Conservation (phyloP, 768 basidiomycete genomes). For the Tulasnella sp. region DNA sequence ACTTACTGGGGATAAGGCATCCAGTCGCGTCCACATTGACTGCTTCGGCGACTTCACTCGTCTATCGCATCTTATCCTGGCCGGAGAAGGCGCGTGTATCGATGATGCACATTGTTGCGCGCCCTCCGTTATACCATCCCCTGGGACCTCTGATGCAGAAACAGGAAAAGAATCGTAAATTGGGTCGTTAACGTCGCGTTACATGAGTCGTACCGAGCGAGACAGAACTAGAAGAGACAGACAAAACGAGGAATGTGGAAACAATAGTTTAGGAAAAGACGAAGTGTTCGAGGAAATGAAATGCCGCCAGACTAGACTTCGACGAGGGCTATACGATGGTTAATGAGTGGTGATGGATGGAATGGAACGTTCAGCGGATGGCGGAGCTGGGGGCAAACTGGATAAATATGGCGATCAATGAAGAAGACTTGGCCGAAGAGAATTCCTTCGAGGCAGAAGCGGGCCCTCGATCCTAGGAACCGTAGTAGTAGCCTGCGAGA, state of each 20-base stretch:
- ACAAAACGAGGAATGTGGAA: slow-evolving; percentile 4
- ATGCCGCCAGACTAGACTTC: slow-evolving; percentile 11
- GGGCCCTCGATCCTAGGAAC: neutral
- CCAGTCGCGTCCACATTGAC: neutral
- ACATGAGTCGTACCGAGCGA: slow-evolving; percentile 1
- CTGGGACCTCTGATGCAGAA: neutral
- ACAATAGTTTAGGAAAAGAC: neutral
- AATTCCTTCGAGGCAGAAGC: neutral
- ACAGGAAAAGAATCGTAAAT: slow-evolving; percentile 7
- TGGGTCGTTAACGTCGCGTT: slow-evolving; percentile 3
- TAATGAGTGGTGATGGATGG: neutral
- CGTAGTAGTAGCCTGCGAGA: slow-evolving; percentile 45
- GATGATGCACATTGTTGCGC: neutral
- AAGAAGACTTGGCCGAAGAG: neutral
- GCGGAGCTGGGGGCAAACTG: neutral
- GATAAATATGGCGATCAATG: slow-evolving; percentile 5
- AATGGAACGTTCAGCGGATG: neutral
- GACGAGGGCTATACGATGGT: neutral
- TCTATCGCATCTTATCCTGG: slow-evolving; percentile 3
- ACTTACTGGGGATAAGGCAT: slow-evolving; percentile 7
- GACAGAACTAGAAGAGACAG: slow-evolving; percentile 11
- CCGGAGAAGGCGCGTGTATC: neutral
- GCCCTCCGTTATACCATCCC: neutral
- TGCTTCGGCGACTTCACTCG: slow-evolving; percentile 2
- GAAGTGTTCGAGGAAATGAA: slow-evolving; percentile 4